Base-by-base conservation (phyloP, 768 basidiomycete genomes). In the Leccinum variicolor region DNA sequence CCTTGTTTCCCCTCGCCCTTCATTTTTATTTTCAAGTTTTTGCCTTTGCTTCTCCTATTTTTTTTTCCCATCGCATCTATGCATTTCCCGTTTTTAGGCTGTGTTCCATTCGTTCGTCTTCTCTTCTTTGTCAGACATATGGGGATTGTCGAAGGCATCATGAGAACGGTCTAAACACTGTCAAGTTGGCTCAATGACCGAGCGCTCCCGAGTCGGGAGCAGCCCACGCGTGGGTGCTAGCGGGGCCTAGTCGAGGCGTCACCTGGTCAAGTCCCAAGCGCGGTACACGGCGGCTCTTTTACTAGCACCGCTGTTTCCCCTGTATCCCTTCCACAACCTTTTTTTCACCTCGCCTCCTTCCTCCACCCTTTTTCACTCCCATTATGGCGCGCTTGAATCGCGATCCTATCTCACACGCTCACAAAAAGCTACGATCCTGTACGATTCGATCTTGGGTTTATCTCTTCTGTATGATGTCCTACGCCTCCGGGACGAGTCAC, bases 21-120 rank as follows among this genome's bases (percentile, higher is more conserved):
- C 9, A 45, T 14, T 43, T 41, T 60, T n/a, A 1, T 31, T 17
- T 10, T n/a, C n/a, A n/a, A n/a, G n/a, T n/a, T 2, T 11, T 15
- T 4, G 9, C 4, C 21, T 56, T 50, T 33, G 13, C 31, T 31
- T 31, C 31, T 10, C 10, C 7, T 23, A 23, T 7, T 46, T 23
- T 52, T 39, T 47, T 33, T 49, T 62, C 54, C 29, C 61, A 57
- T 48, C 26, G 19, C 31, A 14, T 28, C 10, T 5, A 57, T 14
- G 11, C 3, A 7, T 45, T 25, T 6, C 19, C 36, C 26, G 11
- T 19, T 23, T 39, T n/a, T 13, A 11, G 19, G 21, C 29, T 4
- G 29, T 48, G 19, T 34, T 14, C 21, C 15, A 4, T 15, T 19
- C 13, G 50, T 21, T 13, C 5, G n/a, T 41, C 28, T 50, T 19